Evolutionary conservation across 495 filamentous ascomycete species (phyloP).

Genomic region (Penicillium argentinense): DNA sequence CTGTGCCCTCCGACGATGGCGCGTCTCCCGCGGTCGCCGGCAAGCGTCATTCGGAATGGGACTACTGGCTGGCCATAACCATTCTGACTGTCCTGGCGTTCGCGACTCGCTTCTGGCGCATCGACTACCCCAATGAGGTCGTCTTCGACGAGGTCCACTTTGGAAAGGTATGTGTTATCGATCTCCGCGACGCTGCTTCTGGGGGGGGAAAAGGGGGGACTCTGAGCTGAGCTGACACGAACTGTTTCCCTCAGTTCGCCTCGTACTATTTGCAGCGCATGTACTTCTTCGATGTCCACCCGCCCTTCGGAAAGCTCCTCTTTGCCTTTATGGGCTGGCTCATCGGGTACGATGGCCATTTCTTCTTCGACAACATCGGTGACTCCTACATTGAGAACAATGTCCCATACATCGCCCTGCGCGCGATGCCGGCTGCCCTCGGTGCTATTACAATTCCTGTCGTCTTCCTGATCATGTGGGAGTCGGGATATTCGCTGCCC

Average conservation of each 20-base stretch:
- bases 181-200: conserved; percentile 1
- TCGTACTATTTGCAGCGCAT: conserved; percentile 96
- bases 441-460: conserved; percentile 93
- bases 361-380: conserved; percentile 98
- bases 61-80: conserved; percentile 78
- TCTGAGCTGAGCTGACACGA: conserved; percentile 12
- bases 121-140: conserved; percentile 91
- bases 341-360: conserved; percentile 90
- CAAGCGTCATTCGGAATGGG: conserved; percentile 61
- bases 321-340: conserved; percentile 94
- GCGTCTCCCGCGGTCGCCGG: conserved; percentile 21
- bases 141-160: conserved; percentile 99
- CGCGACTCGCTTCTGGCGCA: conserved; percentile 89
- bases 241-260: conserved; percentile 64
- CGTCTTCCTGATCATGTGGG: conserved; percentile 98
- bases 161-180: conserved; percentile 73
- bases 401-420: conserved; percentile 94
- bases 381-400: conserved; percentile 97
- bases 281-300: conserved; percentile 99
- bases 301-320: conserved; percentile 77
- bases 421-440: conserved; percentile 87
- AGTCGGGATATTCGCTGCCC: conserved; percentile 94
- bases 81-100: conserved; percentile 85
- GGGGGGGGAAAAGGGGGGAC: conserved; percentile 9
- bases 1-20: conserved; percentile 31